These are phyloP conservation scores for Tieghemostelium lacteum DNA, from an alignment of 78 protist species.

Conservation along the genomic window DNA sequence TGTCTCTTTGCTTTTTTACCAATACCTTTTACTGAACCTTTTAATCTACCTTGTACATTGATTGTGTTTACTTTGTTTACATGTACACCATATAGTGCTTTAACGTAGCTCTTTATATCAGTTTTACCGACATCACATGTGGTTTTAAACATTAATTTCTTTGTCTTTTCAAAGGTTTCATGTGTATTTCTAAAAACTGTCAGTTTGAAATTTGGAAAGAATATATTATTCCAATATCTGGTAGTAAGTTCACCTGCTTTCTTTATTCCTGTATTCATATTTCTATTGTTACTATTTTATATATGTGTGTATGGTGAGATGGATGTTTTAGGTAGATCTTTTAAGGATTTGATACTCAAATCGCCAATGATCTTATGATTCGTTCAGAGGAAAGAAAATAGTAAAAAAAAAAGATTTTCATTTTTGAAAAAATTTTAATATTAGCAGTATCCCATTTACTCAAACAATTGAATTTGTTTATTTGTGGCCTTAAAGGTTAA, in stretches of 20 bases:
- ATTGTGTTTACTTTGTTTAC: constrained; percentile 60
- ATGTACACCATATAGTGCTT: constrained; percentile 52
- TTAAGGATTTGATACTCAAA: too few relatives aligned
- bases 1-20: not conserved
- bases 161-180: constrained; percentile 9
- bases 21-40: not conserved
- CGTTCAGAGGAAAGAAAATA: too few relatives aligned
- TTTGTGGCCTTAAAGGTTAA: too few relatives aligned
- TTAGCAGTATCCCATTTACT: too few relatives aligned
- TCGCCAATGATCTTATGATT: too few relatives aligned
- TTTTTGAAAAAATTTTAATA: too few relatives aligned
- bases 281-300: too few relatives aligned
- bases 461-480: too few relatives aligned
- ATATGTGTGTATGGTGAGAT: not conserved
- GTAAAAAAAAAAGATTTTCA: too few relatives aligned
- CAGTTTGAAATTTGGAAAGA: constrained; percentile 66
- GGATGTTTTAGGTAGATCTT: too few relatives aligned
- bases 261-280: not conserved
- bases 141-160: constrained; percentile 49
- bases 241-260: not conserved
- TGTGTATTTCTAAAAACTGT: constrained; percentile 38
- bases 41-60: constrained; percentile 78
- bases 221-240: constrained; percentile 46
- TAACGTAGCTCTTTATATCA: constrained; percentile 42
- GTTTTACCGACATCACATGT: constrained; percentile 57